Base-by-base conservation (phyloP, 352 stramenopile genomes). In the Globisporangium nagaii region DNA sequence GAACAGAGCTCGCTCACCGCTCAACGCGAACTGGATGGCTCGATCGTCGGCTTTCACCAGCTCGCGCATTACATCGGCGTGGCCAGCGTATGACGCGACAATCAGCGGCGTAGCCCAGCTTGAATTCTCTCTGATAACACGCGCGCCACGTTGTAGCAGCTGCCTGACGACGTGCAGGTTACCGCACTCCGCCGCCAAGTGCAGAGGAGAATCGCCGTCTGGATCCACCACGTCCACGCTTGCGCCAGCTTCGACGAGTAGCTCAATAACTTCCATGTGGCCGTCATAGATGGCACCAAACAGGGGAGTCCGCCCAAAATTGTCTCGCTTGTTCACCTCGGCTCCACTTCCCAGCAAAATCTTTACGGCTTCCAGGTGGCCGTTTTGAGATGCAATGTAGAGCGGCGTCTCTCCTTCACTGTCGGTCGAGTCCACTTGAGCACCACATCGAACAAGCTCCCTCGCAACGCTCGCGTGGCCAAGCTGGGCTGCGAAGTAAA, bases 401-500 rank as follows among this genome's bases (percentile, higher is more conserved):
- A 58, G 40, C 9, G 40, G 19, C 0, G 53, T 60, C 24, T 27
- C 32, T 19, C 25, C 43, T 11, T 47, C 28, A 6, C 4, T 30
- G 20, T 53, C 45, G 13, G 27, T n/a, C 31, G 30, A 12, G 20
- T 58, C 19, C 20, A 43, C 34, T 32, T 51, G 17, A 12, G 40
- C 41, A 27, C 51, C 51, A 6, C 32, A 35, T 30, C 25, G 41
- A 28, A 44, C 30, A 7, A 60, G 36, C 6, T 34, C 13, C 17
- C 27, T 32, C 17, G 48, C 53, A 40, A 60, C 35, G 10, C 10
- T 17, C 5, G 12, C 8, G 45, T 53, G 34, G n/a, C 53, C 53
- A 31, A 17, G 30, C 30, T 52, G 24, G 4, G 53, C 46, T 11
- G 53, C 53, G 11, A 60, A 25, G 27, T 47, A 34, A 0, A 60